Evolutionary conservation across 2,329 filamentous ascomycete species (phyloP).

Genomic region (Akanthomyces muscarius): DNA sequence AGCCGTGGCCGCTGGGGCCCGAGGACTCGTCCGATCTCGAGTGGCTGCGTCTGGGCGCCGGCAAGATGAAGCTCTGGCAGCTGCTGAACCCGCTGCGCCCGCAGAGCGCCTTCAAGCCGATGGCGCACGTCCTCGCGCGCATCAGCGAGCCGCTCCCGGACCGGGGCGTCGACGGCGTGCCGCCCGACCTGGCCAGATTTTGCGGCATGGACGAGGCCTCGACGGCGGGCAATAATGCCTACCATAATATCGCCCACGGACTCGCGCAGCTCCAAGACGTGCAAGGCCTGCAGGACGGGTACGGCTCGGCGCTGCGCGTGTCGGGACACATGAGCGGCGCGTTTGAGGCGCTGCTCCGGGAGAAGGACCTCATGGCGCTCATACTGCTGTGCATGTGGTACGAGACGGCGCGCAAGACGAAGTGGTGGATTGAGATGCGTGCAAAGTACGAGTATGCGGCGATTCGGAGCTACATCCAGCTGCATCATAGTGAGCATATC

Average conservation of each 20-base stretch:
- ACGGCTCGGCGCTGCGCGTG: neutral
- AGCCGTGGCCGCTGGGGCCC: slow-evolving; percentile 4
- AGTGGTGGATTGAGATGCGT: slow-evolving; percentile 14
- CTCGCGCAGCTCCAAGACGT: neutral
- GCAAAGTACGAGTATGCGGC: neutral
- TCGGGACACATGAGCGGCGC: neutral
- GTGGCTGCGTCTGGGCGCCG: slow-evolving; percentile 2
- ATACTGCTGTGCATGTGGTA: neutral
- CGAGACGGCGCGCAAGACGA: neutral
- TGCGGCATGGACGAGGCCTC: neutral
- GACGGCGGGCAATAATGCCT: neutral
- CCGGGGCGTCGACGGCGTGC: neutral
- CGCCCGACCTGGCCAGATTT: neutral
- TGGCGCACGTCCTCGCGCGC: neutral
- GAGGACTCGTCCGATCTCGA: slow-evolving; percentile 5
- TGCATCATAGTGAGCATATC: neutral
- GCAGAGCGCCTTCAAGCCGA: neutral
- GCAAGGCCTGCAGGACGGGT: neutral
- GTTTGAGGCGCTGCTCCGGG: neutral
- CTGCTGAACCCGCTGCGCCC: slow-evolving; percentile 5
- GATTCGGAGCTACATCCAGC: neutral
- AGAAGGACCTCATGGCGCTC: neutral
- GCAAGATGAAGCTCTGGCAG: slow-evolving; percentile 10
- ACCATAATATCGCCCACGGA: neutral
- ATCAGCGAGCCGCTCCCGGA: slow-evolving; percentile 5